Conservation (phyloP, 225 moss, liverwort and hornwort genomes). For the Climacium dendroides region DNA sequence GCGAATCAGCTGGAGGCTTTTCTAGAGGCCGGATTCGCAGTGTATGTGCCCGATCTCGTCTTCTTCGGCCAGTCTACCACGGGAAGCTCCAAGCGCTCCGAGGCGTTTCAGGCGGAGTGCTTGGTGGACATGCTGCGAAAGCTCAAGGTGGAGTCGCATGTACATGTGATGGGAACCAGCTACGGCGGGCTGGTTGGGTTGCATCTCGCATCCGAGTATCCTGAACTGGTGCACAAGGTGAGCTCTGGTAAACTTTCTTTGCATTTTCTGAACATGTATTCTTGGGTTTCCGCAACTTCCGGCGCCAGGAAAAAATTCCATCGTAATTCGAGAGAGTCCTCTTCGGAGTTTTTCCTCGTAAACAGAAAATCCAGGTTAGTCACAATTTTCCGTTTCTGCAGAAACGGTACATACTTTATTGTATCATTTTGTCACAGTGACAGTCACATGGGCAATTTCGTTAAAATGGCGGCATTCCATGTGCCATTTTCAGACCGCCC, state of each 20-base stretch:
- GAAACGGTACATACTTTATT: too few species aligned
- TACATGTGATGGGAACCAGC: conserved; percentile 42
- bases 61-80: conserved; percentile 51
- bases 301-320: too few species aligned
- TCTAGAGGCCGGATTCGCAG: conserved; percentile 8
- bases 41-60: conserved; percentile 48
- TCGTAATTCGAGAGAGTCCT: neutral
- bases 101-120: conserved; percentile 51
- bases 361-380: too few species aligned
- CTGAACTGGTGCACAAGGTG: conserved; percentile 12
- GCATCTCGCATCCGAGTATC: conserved; percentile 18
- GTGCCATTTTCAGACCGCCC: too few species aligned
- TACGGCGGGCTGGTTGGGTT: conserved; percentile 47
- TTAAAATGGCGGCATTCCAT: too few species aligned
- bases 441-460: too few species aligned
- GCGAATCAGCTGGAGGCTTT: conserved; percentile 19
- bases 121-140: conserved; percentile 8
- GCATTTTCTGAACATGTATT: neutral
- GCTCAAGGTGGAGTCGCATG: conserved; percentile 9
- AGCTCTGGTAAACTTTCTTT: neutral
- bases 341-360: too few species aligned
- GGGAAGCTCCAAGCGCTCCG: conserved; percentile 3
- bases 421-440: too few species aligned
- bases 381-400: too few species aligned
- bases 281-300: neutral